Conservation (phyloP, 148 eudicot genomes). For the Cornus controversa region DNA sequence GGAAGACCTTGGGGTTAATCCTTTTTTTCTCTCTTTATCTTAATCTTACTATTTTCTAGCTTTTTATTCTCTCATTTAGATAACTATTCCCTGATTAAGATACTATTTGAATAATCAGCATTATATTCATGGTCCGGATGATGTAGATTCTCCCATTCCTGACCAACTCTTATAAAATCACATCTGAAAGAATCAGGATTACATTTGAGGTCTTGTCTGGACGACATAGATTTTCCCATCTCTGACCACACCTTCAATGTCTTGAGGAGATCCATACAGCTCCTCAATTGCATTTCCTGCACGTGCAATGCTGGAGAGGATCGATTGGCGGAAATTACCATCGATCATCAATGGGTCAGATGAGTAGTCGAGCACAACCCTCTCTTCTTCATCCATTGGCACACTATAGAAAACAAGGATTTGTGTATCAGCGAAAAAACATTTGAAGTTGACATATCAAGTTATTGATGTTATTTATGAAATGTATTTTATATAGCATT, state of each 20-base stretch:
- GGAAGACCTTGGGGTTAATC: no score
- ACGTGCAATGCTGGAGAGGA: slow-evolving; percentile 74
- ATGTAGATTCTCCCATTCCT: not conserved
- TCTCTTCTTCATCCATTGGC: slow-evolving; percentile 94
- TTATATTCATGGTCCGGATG: not conserved
- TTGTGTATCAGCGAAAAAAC: not conserved
- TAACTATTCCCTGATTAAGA: not conserved
- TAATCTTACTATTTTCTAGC: not conserved
- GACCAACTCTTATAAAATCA: not conserved
- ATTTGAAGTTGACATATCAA: not conserved
- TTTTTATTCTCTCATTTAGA: not conserved
- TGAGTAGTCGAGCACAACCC: slow-evolving; percentile 81
- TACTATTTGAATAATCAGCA: not conserved
- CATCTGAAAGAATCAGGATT: slow-evolving; percentile 16
- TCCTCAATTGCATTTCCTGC: slow-evolving; percentile 86
- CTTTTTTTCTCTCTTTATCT: no score
- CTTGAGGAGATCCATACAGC: slow-evolving; percentile 92
- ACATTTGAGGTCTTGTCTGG: slow-evolving; percentile 98
- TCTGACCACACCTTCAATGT: slow-evolving; percentile 93
- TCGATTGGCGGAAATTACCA: slow-evolving; percentile 53
- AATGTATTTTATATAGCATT: not conserved
- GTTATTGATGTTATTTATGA: not conserved
- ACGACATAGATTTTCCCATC: slow-evolving; percentile 90
- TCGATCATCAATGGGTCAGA: slow-evolving; percentile 68
- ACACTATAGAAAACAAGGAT: slow-evolving; percentile 46